These are phyloP conservation scores for Solanum neorickii DNA, from an alignment of 257 asterid species.

Conservation along the genomic window DNA sequence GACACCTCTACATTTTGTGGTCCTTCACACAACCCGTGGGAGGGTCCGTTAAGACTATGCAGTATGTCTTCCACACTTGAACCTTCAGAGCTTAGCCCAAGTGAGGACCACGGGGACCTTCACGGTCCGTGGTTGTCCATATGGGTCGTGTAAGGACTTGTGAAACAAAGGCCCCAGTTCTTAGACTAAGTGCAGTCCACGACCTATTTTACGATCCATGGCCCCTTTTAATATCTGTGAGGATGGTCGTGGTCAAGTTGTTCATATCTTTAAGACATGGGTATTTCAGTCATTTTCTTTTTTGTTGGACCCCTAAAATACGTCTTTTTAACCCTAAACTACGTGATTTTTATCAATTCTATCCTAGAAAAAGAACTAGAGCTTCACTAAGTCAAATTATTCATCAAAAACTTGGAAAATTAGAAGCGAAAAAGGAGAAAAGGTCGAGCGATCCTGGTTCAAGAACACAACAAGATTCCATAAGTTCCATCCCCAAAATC, in stretches of 20 bases:
- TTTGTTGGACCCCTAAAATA: no score
- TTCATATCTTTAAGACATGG: neutral
- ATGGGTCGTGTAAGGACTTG: neutral
- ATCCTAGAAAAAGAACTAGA: neutral
- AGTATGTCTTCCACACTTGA: no score
- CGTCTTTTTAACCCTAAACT: neutral
- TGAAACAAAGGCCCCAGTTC: neutral
- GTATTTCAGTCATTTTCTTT: neutral
- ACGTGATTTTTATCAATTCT: no score
- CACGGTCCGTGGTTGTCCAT: neutral
- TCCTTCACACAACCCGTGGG: no score
- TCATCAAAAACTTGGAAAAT: neutral
- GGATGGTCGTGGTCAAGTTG: neutral
- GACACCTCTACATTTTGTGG: no score
- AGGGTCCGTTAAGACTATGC: no score
- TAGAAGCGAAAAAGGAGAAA: neutral
- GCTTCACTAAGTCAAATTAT: neutral
- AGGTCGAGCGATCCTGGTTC: neutral
- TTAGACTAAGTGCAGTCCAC: neutral
- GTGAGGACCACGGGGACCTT: no score
- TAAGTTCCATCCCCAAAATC: neutral
- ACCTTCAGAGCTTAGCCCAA: no score
- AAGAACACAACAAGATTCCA: neutral
- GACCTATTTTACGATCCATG: neutral
- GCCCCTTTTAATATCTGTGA: neutral